Evolutionary conservation across 2,329 filamentous ascomycete species (phyloP).

Genomic region (Whalleya microplaca): DNA sequence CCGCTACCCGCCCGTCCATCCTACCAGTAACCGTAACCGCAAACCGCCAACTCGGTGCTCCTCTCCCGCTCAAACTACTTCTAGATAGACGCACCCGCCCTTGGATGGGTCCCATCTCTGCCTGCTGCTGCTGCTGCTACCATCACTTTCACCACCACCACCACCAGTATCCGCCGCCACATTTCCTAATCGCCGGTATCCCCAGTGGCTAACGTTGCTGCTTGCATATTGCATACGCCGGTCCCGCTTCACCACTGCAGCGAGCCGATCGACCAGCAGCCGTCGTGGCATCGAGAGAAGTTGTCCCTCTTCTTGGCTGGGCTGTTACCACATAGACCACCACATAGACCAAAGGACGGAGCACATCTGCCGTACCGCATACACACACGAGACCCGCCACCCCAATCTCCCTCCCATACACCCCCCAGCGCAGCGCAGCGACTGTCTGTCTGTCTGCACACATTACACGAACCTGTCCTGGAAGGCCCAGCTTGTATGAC

Average conservation of each 20-base stretch:
- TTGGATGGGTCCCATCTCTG: background rate
- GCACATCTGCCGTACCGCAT: slow-evolving; percentile 24
- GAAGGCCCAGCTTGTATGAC: slow-evolving; percentile 40
- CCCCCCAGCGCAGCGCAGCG: too few species aligned
- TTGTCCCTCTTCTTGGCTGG: too few species aligned
- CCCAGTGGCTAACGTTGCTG: slow-evolving; percentile 28
- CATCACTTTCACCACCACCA: background rate
- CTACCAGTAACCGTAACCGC: background rate
- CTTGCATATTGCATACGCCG: slow-evolving; percentile 28
- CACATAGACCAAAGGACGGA: too few species aligned
- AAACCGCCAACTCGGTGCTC: background rate
- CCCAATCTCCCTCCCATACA: slow-evolving; percentile 28
- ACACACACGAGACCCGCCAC: slow-evolving; percentile 18
- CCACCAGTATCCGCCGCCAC: slow-evolving; percentile 3
- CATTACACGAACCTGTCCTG: slow-evolving; percentile 35
- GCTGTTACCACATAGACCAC: too few species aligned
- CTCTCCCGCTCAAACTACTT: background rate
- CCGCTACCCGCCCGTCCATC: slow-evolving; percentile 12
- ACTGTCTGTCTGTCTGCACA: slow-evolving; percentile 19
- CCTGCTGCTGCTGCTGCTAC: background rate
- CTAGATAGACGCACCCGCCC: too few species aligned
- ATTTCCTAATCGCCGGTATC: slow-evolving; percentile 16
- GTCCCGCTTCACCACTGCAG: slow-evolving; percentile 31
- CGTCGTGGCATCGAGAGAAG: slow-evolving; percentile 28
- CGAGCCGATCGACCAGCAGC: slow-evolving; percentile 29